phyloP scores from a whole-genome alignment of 2,329 filamentous ascomycete genomes.

The Botrytis sinoallii region DNA sequence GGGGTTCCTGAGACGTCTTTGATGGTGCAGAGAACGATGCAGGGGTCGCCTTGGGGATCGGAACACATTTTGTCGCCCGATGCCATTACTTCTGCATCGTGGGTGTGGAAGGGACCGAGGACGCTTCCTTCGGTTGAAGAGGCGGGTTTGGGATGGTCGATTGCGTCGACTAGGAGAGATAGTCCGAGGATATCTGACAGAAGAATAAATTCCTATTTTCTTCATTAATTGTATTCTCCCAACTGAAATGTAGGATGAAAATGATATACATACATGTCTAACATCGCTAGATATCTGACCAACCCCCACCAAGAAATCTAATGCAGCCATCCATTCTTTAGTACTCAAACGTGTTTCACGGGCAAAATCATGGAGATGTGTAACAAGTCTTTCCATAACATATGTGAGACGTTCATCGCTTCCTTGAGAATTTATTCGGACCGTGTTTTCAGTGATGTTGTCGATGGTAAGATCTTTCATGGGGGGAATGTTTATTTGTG shows the following conservation, averaged over 20 bases:
- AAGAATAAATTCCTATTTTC: conserved; percentile 69
- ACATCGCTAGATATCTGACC: conserved; percentile 74
- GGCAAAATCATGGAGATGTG: conserved; percentile 78
- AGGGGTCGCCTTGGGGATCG: conserved; percentile 65
- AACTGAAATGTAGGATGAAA: background rate
- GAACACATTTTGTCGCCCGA: conserved; percentile 63
- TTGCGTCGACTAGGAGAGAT: conserved; percentile 75
- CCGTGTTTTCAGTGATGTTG: conserved; percentile 76
- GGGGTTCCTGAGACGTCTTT: conserved; percentile 62
- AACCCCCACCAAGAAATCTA: conserved; percentile 68
- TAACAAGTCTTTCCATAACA: conserved; percentile 68
- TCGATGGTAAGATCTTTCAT: conserved; percentile 72
- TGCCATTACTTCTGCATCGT: conserved; percentile 60
- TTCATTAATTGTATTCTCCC: background rate
- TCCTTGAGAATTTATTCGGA: conserved; percentile 71
- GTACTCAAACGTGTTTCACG: conserved; percentile 74
- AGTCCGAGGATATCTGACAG: conserved; percentile 77
- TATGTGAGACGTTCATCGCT: conserved; percentile 64
- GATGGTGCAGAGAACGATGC: conserved; percentile 71
- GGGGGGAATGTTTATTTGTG: conserved; percentile 40
- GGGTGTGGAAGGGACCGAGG: conserved; percentile 78
- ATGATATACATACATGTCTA: conserved; percentile 55
- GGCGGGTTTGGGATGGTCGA: conserved; percentile 77
- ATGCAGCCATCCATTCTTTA: conserved; percentile 72
- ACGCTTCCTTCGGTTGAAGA: conserved; percentile 73